Evolutionary conservation across 306 rosid genomes (phyloP), one percentile per base, ranked within the genome.

Genomic region (Astragalus membranaceus): DNA sequence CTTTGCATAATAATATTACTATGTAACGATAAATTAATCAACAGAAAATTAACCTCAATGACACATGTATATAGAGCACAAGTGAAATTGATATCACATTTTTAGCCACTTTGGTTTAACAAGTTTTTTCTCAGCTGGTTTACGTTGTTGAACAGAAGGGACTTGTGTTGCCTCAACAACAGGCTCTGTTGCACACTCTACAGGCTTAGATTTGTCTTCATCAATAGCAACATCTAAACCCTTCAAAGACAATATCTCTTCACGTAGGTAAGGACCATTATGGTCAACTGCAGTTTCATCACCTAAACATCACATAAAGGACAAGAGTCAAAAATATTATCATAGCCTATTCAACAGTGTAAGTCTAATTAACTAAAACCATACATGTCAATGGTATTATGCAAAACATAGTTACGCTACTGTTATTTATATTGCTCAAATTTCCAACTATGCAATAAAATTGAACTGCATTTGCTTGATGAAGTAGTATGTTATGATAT

Each of bases 31-130:
- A 35, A 35, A 5, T 35, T 35, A 35, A 8, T 7, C 8, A 35
- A 6, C 6, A 35, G 39, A 35, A 35, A 35, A 35, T 35, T 35
- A 35, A 35, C 39, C 39, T 35, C 39, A 35, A 1, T 5, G 39
- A 35, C 39, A 1, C 39, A 35, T 35, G 39, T 35, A 35, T 35
- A 35, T 35, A 35, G 8, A 35, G 39, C 6, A 5, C 39, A 5
- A 35, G 39, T 5, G 39, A 15, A 57, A 36, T 65, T 68, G 71
- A 35, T 16, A 49, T 88, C 83, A 88, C 90, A 86, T 56, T 79
- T 80, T 88, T 66, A 91, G 84, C 97, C 97, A 86, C 80, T 86
- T 91, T 3, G 97, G 97, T 78, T 91, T 91, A 41, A 76, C 79
- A 58, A 83, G 46, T 69, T 88, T 88, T 42, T 86, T 91, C 33